Base-by-base conservation (phyloP, 2,329 filamentous ascomycete genomes). In the Paecilomyces sp. region DNA sequence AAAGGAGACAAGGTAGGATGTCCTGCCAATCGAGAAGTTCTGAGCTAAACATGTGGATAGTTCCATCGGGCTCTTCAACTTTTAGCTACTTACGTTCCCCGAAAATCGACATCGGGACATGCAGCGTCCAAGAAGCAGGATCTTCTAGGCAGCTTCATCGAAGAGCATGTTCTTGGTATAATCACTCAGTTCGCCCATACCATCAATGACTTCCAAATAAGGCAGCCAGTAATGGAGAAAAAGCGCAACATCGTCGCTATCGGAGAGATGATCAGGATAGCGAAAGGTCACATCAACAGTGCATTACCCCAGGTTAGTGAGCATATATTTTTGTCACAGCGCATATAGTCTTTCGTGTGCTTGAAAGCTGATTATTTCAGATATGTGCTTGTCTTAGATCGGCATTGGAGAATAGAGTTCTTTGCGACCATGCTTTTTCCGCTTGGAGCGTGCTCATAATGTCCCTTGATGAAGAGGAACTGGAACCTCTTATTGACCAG, bases 381-480 rank as follows among this genome's bases (percentile, higher is more conserved):
- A 93, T 97, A 59, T 91, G 91, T 65, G 92, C 93, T n/a, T 97
- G 91, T 70, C 80, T 99, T 12, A 86, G 96, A 63, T 92, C 91
- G 24, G 92, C 92, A 0, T 83, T 97, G 61, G 83, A 88, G 15
- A 85, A 89, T 56, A 82, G 87, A 53, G 83, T 88, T 54, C 81
- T 99, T n/a, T 86, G 91, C 62, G 83, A 91, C 62, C 81, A 86
- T 31, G 90, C 92, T 1, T 92, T 97, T 67, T 85, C 83, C 3
- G 91, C 92, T 55, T 99, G 94, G 94, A 83, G 85, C 28, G 83
- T 87, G 8, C 87, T 99, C 76, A 82, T 97, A 18, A 83, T 78
- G 30, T 84, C 87, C 57, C 81, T 97, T 55, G 87, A 88, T 9
- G 86, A 88, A 59, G 88, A 92, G 25, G 92, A 97, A 68, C 82